Conservation (phyloP, 2,329 filamentous ascomycete species). For the Aspergillus versicolor region DNA sequence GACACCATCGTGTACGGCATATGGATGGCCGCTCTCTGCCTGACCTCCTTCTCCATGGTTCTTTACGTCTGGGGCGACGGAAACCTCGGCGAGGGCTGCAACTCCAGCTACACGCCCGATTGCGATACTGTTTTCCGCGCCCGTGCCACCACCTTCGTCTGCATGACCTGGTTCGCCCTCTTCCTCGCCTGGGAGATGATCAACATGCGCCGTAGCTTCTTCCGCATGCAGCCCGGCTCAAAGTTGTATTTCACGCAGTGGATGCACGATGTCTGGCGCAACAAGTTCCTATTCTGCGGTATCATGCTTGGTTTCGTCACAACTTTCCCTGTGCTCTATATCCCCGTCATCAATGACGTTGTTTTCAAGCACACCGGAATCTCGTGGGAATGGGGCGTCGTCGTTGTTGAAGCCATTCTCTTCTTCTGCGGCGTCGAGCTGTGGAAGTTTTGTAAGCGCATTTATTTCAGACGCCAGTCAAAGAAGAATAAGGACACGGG, state of each 20-base stretch:
- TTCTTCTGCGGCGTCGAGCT: constrained; percentile 65
- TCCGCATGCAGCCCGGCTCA: constrained; percentile 67
- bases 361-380: constrained; percentile 68
- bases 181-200: constrained; percentile 80
- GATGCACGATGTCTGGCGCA: constrained; percentile 67
- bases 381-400: constrained; percentile 68
- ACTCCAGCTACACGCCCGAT: constrained; percentile 52
- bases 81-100: constrained; percentile 61
- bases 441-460: constrained; percentile 68
- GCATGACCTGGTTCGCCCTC: constrained; percentile 72
- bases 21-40: constrained; percentile 71
- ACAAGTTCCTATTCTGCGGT: constrained; percentile 69
- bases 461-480: constrained; percentile 47
- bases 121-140: constrained; percentile 69
- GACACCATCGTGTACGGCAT: constrained; percentile 79
- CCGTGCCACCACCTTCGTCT: constrained; percentile 71
- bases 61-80: constrained; percentile 62
- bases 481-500: background rate
- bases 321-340: constrained; percentile 64
- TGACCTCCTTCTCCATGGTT: constrained; percentile 63
- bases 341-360: constrained; percentile 63
- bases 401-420: constrained; percentile 59
- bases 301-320: constrained; percentile 58
- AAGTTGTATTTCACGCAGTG: constrained; percentile 65
- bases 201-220: constrained; percentile 70